A percentile compares a stretch with the other conserved stretches of the same genome.
Conservation (phyloP, 768 basidiomycete genomes). For the Suillus decipiens region DNA sequence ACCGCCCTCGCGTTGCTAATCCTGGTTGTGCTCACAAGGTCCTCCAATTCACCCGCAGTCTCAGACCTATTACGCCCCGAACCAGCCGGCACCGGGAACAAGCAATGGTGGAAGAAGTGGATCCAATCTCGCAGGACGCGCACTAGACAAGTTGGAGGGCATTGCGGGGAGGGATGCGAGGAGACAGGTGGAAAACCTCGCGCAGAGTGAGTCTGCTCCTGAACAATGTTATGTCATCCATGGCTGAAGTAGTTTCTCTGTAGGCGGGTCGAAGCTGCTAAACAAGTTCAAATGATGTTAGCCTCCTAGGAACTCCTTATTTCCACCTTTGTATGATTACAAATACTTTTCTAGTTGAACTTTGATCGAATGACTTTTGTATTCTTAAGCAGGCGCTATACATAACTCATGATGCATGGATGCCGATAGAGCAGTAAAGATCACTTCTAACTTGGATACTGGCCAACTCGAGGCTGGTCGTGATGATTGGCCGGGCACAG, state of each 20-base stretch:
- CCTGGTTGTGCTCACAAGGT: conserved; percentile 8
- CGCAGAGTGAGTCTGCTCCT: conserved; percentile 48
- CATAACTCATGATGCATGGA: too few relatives aligned
- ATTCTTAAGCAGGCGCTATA: too few relatives aligned
- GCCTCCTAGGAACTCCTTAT: background rate
- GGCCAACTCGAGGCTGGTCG: too few relatives aligned
- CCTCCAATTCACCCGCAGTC: conserved; percentile 15
- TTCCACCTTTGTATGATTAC: background rate
- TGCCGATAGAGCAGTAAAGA: too few relatives aligned
- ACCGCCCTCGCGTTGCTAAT: background rate
- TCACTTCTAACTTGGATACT: too few relatives aligned
- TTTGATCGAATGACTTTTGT: too few relatives aligned
- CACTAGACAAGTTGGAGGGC: conserved; percentile 54
- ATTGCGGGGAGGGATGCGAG: conserved; percentile 54
- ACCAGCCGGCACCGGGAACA: conserved; percentile 11
- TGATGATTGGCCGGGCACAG: too few relatives aligned
- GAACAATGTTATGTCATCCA: conserved; percentile 10
- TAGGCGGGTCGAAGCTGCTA: conserved; percentile 16
- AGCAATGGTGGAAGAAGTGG: conserved; percentile 12
- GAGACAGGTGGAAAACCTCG: conserved; percentile 50
- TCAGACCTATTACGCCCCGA: conserved; percentile 14
- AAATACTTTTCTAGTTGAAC: too few relatives aligned
- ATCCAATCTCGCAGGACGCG: conserved; percentile 31
- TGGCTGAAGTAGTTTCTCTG: background rate
- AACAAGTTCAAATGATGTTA: conserved; percentile 16